A percentile compares a stretch with the other conserved stretches of the same genome.
These are phyloP conservation scores for Boletellus ananas DNA, from an alignment of 768 basidiomycete genomes.

Conservation along the genomic window DNA sequence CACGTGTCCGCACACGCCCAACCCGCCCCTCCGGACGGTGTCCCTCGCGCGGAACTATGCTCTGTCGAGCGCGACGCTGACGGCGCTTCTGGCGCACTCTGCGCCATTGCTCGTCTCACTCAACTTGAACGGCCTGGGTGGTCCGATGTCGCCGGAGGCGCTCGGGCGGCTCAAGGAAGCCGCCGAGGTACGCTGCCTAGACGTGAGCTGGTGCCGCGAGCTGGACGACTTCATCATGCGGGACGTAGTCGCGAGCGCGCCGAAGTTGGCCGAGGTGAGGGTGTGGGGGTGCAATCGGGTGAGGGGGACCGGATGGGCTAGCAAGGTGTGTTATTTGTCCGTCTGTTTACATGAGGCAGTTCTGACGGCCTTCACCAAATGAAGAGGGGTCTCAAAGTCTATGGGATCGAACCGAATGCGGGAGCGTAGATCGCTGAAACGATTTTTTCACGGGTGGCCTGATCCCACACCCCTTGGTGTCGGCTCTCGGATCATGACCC, in stretches of 20 bases:
- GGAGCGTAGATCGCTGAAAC: background rate
- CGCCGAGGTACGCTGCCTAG: constrained; percentile 51
- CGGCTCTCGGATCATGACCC: too few species aligned
- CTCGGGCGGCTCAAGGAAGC: constrained; percentile 38
- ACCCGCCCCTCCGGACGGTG: constrained; percentile 47
- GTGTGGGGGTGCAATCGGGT: constrained; percentile 55
- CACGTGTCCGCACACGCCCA: constrained; percentile 20
- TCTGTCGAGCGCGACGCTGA: constrained; percentile 52
- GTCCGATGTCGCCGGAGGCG: constrained; percentile 49
- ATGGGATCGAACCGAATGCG: constrained; percentile 40
- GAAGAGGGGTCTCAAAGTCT: constrained; percentile 27
- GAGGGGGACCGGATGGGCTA: constrained; percentile 40
- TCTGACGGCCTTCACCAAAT: background rate
- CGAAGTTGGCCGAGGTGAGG: constrained; percentile 41
- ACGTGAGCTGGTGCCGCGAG: constrained; percentile 82
- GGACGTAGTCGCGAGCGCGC: constrained; percentile 50
- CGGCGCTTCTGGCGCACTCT: constrained; percentile 65
- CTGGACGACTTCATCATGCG: constrained; percentile 82
- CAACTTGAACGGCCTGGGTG: constrained; percentile 71
- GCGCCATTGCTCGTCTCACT: constrained; percentile 54
- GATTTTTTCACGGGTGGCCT: too few species aligned
- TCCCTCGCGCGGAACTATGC: constrained; percentile 62
- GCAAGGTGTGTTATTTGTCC: constrained; percentile 36
- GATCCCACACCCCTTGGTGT: too few species aligned
- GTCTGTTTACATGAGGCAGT: background rate